Conservation (phyloP, 352 stramenopile genomes). For the Aphanomyces stellatus region DNA sequence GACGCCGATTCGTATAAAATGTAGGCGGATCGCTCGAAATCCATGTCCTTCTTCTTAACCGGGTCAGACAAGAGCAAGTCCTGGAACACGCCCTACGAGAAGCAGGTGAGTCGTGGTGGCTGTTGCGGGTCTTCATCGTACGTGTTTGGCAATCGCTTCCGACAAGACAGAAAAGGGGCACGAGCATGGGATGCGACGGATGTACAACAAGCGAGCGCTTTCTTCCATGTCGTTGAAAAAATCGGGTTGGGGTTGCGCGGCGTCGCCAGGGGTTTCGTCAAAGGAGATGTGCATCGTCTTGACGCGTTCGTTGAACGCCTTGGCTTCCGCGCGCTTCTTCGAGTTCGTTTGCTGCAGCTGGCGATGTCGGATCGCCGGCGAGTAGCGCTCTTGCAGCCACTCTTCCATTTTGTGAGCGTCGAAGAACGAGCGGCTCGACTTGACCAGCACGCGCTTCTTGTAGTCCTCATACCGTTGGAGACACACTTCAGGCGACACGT, state of each 20-base stretch:
- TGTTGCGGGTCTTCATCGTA: too few relatives aligned
- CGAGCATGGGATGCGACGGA: slow-evolving; percentile 70
- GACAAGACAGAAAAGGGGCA: slow-evolving; percentile 59
- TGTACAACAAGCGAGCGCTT: slow-evolving; percentile 64
- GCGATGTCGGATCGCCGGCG: slow-evolving; percentile 56
- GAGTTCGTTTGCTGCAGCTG: slow-evolving; percentile 51
- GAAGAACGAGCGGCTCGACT: slow-evolving; percentile 73
- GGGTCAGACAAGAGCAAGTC: slow-evolving; percentile 75
- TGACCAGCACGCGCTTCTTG: slow-evolving; percentile 82
- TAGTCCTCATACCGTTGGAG: slow-evolving; percentile 84
- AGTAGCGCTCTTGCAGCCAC: slow-evolving; percentile 83
- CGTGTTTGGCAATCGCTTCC: slow-evolving; percentile 75
- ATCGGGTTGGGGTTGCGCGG: slow-evolving; percentile 21
- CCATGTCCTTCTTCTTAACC: slow-evolving; percentile 78
- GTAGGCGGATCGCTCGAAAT: slow-evolving; percentile 80
- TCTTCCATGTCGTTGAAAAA: slow-evolving; percentile 76
- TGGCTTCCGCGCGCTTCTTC: slow-evolving; percentile 66
- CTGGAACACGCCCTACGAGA: slow-evolving; percentile 57
- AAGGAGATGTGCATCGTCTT: slow-evolving; percentile 46
- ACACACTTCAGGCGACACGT: slow-evolving; percentile 68
- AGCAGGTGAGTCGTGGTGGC: neutral
- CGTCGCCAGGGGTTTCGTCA: slow-evolving; percentile 36
- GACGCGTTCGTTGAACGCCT: slow-evolving; percentile 62
- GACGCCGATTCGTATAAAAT: slow-evolving; percentile 72
- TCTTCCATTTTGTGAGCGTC: slow-evolving; percentile 77